Base-by-base conservation (phyloP, 2,329 filamentous ascomycete genomes). In the Colletotrichum tamarilloi region DNA sequence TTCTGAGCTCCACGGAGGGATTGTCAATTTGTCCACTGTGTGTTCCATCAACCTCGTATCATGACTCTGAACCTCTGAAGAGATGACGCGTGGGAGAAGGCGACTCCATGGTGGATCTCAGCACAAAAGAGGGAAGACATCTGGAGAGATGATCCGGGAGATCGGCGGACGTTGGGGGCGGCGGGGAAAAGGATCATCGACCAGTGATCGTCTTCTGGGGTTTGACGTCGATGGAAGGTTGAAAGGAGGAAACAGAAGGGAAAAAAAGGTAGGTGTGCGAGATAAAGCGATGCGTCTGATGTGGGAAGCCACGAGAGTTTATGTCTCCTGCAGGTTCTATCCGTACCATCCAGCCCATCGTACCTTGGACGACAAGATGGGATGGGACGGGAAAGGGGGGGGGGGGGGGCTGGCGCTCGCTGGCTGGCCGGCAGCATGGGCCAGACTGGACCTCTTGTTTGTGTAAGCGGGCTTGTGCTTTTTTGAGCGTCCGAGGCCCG, bases 221-320 rank as follows among this genome's bases (percentile, higher is more conserved):
- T 9, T 46, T 46, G 16, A 46, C 42, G 42, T 46, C 16, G 42
- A 46, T 8, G 19, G 11, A 24, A 57, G 52, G n/a, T 4, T 8
- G 16, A 5, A 35, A 7, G 12, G 16, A 52, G 26, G 26, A 32
- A 11, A 53, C 8, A 16, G 24, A 3, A 4, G 16, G 12, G 16
- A 6, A 3, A 35, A 5, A 5, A 35, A n/a, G n/a, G n/a, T 5
- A 53, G 8, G 42, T 60, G 4, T 53, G 32, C 16, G n/a, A 30
- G 19, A 5, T 4, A 16, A 16, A 19, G 30, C 35, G 32, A 32
- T 5, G 32, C 30, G 19, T 70, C 42, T 46, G 42, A 60, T 35
- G 62, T 58, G 68, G 68, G 68, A 65, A 16, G 24, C 42, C 12
- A n/a, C 30, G 28, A 53, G 55, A 59, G 62, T 70, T 70, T 67